Evolutionary conservation across 106 monocot species (phyloP), one percentile per base, ranked within the genome.

Genomic region (Phalaenopsis aphrodite): DNA sequence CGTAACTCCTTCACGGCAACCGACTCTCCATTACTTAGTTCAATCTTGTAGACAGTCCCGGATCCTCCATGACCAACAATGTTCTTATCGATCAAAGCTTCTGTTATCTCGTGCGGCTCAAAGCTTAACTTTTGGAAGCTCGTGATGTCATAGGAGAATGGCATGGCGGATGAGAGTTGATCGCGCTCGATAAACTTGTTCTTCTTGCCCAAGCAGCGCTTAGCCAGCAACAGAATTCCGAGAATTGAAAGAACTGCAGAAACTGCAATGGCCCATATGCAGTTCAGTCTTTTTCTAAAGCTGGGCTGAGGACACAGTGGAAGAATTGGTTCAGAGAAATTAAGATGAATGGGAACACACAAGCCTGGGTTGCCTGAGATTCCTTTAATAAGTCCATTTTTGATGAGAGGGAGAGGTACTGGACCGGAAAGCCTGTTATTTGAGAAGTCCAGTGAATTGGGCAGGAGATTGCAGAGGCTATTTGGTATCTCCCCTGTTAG

Each of bases 11-110:
- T 98, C 5, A 98, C 98, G 1, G 98, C 98, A 5, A 98, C 89
- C 52, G 56, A 81, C 37, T 94, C 94, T 8, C 98, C 98, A 42
- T 80, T 91, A 81, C 92, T 91, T 19, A 98, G 80, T 46, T 87
- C 88, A 18, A 98, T 98, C 85, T 89, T 92, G 92, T 94, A 98
- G n/a, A 98, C 98, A 0, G 91, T 92, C 17, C 98, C 98, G 0
- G 98, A 98, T 0, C 94, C 98, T 0, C 98, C 98, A 14, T 87
- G 94, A 0, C 98, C 98, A 24, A 98, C 91, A 41, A 98, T 98
- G 78, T 98, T 98, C 78, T 94, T 94, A 8, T 94, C 94, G 21
- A 89, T 89, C 81, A 98, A 41, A 7, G 94, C 86, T 78, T 98
- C 89, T n/a, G 91, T 72, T 73, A 98, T 98, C 89, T 98, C 98